Conservation (phyloP, 2,329 filamentous ascomycete genomes). For the Acrodontium crateriforme region DNA sequence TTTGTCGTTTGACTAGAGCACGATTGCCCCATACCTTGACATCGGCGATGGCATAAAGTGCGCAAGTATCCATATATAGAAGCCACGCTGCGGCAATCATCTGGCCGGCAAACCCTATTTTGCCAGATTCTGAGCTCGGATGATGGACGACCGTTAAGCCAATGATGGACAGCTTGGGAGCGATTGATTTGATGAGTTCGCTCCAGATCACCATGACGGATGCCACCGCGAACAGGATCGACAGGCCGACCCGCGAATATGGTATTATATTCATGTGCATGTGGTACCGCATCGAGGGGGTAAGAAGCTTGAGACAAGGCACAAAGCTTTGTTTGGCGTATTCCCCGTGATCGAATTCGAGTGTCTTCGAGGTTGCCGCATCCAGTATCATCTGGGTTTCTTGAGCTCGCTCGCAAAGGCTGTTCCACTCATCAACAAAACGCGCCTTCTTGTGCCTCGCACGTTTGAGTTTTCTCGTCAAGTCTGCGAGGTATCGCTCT, state of each 20-base stretch:
- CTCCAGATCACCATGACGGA: conserved; percentile 85
- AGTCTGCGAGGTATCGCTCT: conserved; percentile 78
- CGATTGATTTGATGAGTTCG: conserved; percentile 73
- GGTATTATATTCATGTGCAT: conserved; percentile 64
- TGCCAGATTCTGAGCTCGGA: conserved; percentile 50
- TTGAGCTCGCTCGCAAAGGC: conserved; percentile 58
- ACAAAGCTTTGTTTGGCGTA: conserved; percentile 31
- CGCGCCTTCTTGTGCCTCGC: conserved; percentile 72
- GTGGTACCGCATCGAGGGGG: conserved; percentile 69
- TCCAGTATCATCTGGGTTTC: conserved; percentile 72
- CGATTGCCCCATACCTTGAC: conserved; percentile 97
- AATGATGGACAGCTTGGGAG: conserved; percentile 60
- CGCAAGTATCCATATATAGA: conserved; percentile 87
- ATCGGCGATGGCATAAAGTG: conserved; percentile 75
- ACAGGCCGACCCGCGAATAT: conserved; percentile 47
- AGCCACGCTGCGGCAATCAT: conserved; percentile 77
- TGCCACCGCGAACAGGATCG: conserved; percentile 55
- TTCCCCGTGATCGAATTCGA: conserved; percentile 46
- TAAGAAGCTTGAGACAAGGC: conserved; percentile 49
- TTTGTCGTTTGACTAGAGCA: conserved; percentile 78
- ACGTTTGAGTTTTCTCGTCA: conserved; percentile 68
- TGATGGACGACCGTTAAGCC: conserved; percentile 60
- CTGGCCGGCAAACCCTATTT: conserved; percentile 78
- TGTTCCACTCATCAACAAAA: conserved; percentile 76
- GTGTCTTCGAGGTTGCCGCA: conserved; percentile 62